Percentiles rank a stretch among this genome's conserved stretches.
phyloP scores from a whole-genome alignment of 805 yeast species.

The Naumovozyma dairenensis region DNA sequence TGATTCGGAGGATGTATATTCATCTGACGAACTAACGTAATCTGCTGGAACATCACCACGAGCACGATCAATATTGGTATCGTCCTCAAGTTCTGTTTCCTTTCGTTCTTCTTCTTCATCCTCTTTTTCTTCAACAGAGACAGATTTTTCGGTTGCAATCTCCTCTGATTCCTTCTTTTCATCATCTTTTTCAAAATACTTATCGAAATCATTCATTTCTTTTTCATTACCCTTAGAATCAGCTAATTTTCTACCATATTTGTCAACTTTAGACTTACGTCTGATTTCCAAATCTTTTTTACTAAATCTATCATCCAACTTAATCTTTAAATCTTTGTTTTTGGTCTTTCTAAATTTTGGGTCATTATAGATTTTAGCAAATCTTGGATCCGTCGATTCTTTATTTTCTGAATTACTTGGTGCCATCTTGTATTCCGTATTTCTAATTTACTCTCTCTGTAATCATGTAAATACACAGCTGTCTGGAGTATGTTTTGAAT shows the following conservation, averaged over 20 bases:
- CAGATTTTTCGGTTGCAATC: too few relatives aligned
- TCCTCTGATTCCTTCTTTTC: conserved; percentile 17
- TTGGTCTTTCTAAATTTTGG: conserved; percentile 79
- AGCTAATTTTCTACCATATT: conserved; percentile 70
- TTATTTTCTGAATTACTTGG: too few relatives aligned
- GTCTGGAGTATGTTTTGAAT: too few relatives aligned
- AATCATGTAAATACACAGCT: too few relatives aligned
- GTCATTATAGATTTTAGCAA: conserved; percentile 68
- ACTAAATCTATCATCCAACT: conserved; percentile 80
- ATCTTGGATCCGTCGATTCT: conserved; percentile 60
- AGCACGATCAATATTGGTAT: conserved; percentile 41
- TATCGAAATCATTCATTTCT: conserved; percentile 46
- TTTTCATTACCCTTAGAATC: conserved; percentile 23
- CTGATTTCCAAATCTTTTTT: conserved; percentile 51
- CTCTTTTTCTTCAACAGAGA: conserved; percentile 14
- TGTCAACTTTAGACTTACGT: conserved; percentile 58
- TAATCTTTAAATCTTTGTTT: conserved; percentile 58
- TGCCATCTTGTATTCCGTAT: too few relatives aligned
- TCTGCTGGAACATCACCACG: conserved; percentile 54
- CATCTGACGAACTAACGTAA: conserved; percentile 34
- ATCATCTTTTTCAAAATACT: conserved; percentile 47
- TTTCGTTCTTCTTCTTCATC: conserved; percentile 17
- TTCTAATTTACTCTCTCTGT: too few relatives aligned
- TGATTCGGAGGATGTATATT: conserved; percentile 37
- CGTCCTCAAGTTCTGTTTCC: conserved; percentile 7